These are phyloP conservation scores for Rhizopogon vulgaris DNA, from an alignment of 768 basidiomycete genomes.

Conservation along the genomic window DNA sequence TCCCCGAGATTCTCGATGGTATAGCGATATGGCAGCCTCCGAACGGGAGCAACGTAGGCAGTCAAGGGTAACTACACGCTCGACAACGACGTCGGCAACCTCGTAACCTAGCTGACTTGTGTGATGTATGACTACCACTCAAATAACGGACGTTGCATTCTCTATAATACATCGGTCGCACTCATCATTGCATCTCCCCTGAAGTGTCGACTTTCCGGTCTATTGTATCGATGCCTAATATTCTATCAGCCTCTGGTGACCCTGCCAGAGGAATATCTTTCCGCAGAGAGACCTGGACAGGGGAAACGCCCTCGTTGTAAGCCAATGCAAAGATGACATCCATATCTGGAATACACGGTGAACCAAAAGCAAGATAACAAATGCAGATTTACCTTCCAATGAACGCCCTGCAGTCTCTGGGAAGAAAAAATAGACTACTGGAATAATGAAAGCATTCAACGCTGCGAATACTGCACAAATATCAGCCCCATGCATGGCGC, in stretches of 20 bases:
- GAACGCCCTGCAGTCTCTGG: slow-evolving; percentile 57
- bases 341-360: slow-evolving; percentile 17
- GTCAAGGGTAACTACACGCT: slow-evolving; percentile 11
- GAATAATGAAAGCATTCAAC: slow-evolving; percentile 51
- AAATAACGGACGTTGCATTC: neutral
- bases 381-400: slow-evolving; percentile 36
- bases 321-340: slow-evolving; percentile 43
- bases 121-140: neutral
- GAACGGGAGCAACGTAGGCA: slow-evolving; percentile 23
- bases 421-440: slow-evolving; percentile 54
- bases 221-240: slow-evolving; percentile 26
- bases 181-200: neutral
- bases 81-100: neutral
- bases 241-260: slow-evolving; percentile 37
- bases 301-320: slow-evolving; percentile 37
- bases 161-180: neutral
- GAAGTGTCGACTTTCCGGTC: neutral
- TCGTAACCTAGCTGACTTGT: neutral
- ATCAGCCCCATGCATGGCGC: neutral
- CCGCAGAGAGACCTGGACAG: slow-evolving; percentile 37
- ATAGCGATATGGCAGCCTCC: slow-evolving; percentile 23
- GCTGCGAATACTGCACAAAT: slow-evolving; percentile 41
- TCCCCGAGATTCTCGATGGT: slow-evolving; percentile 19
- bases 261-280: slow-evolving; percentile 40
- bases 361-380: neutral